These are phyloP conservation scores for Acacia confusa DNA, from an alignment of 306 rosid genomes.

Conservation along the genomic window DNA sequence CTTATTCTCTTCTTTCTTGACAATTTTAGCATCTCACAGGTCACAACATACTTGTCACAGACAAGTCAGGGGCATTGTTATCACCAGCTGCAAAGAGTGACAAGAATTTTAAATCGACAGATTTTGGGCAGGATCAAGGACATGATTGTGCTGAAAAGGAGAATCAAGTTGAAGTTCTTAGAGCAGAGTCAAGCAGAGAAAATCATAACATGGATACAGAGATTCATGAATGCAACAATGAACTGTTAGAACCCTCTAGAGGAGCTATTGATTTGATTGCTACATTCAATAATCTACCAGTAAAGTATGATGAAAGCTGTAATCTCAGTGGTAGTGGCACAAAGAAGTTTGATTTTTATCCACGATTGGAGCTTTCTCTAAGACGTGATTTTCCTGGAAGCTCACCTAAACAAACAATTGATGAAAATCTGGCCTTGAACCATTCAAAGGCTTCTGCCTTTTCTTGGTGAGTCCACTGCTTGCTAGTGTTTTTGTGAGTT, in stretches of 20 bases:
- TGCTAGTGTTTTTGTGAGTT: slow-evolving; percentile 7
- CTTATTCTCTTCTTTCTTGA: slow-evolving; percentile 21
- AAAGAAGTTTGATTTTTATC: slow-evolving; percentile 40
- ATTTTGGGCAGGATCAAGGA: slow-evolving; percentile 42
- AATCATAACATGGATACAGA: slow-evolving; percentile 32
- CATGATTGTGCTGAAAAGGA: slow-evolving; percentile 29
- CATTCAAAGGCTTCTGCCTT: slow-evolving; percentile 79
- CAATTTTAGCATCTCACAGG: not conserved
- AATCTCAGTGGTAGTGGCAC: slow-evolving; percentile 34
- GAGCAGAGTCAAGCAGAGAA: slow-evolving; percentile 38
- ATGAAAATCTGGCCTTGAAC: slow-evolving; percentile 52
- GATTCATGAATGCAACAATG: slow-evolving; percentile 36
- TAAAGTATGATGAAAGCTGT: slow-evolving; percentile 32
- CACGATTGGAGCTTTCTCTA: slow-evolving; percentile 68
- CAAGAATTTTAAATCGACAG: slow-evolving; percentile 34
- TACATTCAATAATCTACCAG: slow-evolving; percentile 45
- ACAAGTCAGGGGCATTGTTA: slow-evolving; percentile 38
- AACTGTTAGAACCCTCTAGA: slow-evolving; percentile 41
- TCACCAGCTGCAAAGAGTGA: slow-evolving; percentile 40
- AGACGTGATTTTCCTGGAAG: slow-evolving; percentile 37
- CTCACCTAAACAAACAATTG: slow-evolving; percentile 39
- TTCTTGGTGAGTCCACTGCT: slow-evolving; percentile 57
- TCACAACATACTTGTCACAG: slow-evolving; percentile 41
- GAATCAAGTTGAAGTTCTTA: slow-evolving; percentile 37
- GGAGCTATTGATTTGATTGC: slow-evolving; percentile 74